Percentiles rank a stretch among this genome's conserved stretches.
Evolutionary conservation across 2,329 filamentous ascomycete species (phyloP).

Genomic region (Penicillium freii): DNA sequence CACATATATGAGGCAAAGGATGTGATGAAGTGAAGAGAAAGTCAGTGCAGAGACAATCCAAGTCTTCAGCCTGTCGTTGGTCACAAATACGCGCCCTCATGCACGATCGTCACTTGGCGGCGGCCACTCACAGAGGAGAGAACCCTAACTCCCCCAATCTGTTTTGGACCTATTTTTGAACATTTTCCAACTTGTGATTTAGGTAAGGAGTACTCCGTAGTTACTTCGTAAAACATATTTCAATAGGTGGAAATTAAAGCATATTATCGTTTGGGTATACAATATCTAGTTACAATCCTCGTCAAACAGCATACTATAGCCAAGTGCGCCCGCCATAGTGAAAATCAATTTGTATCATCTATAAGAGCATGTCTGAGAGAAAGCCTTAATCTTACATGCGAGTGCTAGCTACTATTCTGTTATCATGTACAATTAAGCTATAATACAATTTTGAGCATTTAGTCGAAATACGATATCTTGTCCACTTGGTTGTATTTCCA

Average conservation of each 20-base stretch:
- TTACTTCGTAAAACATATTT: no score
- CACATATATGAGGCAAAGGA: conserved; percentile 20
- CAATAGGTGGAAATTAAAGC: not conserved
- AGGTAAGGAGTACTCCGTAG: not conserved
- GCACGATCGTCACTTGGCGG: conserved; percentile 25
- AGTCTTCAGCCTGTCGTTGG: conserved; percentile 24
- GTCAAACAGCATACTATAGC: not conserved
- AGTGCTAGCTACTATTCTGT: not conserved
- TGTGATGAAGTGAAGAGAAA: conserved; percentile 30
- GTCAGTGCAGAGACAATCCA: not conserved
- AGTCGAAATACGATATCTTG: not conserved
- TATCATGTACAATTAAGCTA: not conserved
- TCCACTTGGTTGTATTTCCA: no score
- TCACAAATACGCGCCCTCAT: conserved; percentile 29
- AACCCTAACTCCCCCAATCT: not conserved
- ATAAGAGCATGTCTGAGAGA: not conserved
- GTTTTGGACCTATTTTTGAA: not conserved
- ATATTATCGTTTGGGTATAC: not conserved
- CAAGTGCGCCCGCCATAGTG: not conserved
- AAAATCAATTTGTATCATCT: not conserved
- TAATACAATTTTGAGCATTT: not conserved
- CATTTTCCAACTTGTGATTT: not conserved
- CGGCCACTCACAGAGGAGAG: conserved; percentile 17
- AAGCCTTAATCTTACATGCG: not conserved
- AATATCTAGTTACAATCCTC: not conserved